Conservation (phyloP, 2,329 filamentous ascomycete species). For the Plectosphaerella cucumerina region DNA sequence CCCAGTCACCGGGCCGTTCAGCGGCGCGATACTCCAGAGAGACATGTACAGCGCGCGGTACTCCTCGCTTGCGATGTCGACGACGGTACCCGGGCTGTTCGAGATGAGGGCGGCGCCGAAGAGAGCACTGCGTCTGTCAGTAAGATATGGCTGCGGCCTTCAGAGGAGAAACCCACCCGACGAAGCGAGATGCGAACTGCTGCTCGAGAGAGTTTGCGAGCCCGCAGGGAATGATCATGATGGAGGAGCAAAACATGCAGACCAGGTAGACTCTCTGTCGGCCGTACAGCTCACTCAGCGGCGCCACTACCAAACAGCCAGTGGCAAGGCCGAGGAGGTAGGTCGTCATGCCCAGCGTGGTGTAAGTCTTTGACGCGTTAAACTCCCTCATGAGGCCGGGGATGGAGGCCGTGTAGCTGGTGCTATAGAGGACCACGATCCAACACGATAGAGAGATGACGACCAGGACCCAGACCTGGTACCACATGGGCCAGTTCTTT, state of each 20-base stretch:
- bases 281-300: slow-evolving; percentile 68
- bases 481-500: slow-evolving; percentile 59
- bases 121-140: slow-evolving; percentile 26
- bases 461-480: slow-evolving; percentile 37
- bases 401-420: slow-evolving; percentile 71
- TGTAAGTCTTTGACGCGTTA: slow-evolving; percentile 51
- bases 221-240: slow-evolving; percentile 69
- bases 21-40: slow-evolving; percentile 77
- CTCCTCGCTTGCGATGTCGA: slow-evolving; percentile 78
- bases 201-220: slow-evolving; percentile 63
- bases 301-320: slow-evolving; percentile 70
- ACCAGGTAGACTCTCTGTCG: slow-evolving; percentile 65
- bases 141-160: slow-evolving; percentile 5
- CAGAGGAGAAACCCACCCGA: slow-evolving; percentile 47
- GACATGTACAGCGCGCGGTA: slow-evolving; percentile 79
- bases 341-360: slow-evolving; percentile 72
- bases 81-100: slow-evolving; percentile 77
- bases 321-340: slow-evolving; percentile 72
- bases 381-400: slow-evolving; percentile 67
- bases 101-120: slow-evolving; percentile 77
- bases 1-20: slow-evolving; percentile 62
- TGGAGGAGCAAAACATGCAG: slow-evolving; percentile 58
- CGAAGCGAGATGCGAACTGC: slow-evolving; percentile 69
- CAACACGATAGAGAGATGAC: slow-evolving; percentile 42
- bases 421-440: slow-evolving; percentile 67